Evolutionary conservation across 306 rosid species (phyloP).

Genomic region (Trifolium repens): DNA sequence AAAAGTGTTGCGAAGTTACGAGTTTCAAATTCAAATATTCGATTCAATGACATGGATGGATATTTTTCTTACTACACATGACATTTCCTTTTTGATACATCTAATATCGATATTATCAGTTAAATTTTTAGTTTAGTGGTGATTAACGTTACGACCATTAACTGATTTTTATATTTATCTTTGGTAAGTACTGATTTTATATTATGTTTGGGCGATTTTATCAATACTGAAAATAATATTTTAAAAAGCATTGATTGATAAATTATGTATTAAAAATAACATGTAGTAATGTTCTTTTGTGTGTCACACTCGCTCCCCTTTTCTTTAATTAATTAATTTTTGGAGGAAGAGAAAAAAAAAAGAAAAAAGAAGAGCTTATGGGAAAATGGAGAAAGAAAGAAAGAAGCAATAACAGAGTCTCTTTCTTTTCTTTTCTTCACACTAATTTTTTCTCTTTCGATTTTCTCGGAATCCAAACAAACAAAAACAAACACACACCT

Average conservation of each 20-base stretch:
- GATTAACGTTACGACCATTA: too few species aligned
- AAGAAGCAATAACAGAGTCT: constrained; percentile 20
- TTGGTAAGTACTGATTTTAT: too few species aligned
- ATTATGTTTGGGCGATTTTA: constrained; percentile 45
- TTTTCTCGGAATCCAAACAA: constrained; percentile 57
- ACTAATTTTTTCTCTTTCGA: constrained; percentile 37
- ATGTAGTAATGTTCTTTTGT: constrained; percentile 17
- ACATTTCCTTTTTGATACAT: too few species aligned
- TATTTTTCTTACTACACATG: too few species aligned
- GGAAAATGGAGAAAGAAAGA: constrained; percentile 54
- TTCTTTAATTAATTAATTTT: neutral
- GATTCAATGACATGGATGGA: too few species aligned
- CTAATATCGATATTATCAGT: too few species aligned
- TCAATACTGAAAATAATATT: constrained; percentile 40
- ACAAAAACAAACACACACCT: neutral
- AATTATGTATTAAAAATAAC: neutral
- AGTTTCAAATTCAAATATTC: too few species aligned
- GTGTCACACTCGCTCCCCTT: neutral
- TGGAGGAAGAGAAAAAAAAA: constrained; percentile 6
- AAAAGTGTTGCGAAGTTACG: too few species aligned
- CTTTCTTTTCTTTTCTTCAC: constrained; percentile 10
- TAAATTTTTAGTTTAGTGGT: too few species aligned
- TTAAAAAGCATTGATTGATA: neutral
- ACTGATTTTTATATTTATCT: too few species aligned
- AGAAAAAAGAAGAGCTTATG: constrained; percentile 41